phyloP scores from a whole-genome alignment of 768 basidiomycete species.

The Grammothele lineata region DNA sequence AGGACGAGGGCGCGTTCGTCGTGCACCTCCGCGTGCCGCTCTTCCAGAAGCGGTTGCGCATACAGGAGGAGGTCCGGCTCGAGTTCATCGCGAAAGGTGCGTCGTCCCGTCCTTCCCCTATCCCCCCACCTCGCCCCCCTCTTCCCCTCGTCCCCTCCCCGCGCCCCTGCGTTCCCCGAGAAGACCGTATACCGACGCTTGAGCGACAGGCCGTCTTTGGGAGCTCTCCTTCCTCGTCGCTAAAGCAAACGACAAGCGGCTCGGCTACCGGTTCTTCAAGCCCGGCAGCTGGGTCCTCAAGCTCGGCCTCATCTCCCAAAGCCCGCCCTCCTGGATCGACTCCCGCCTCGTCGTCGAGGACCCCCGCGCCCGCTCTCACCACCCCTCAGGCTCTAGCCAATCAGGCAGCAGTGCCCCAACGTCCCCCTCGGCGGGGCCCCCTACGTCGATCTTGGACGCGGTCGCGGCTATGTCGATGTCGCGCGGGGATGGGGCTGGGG shows the following conservation, averaged over 20 bases:
- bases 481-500: neutral
- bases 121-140: no score
- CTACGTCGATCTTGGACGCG: neutral
- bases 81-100: constrained; percentile 48
- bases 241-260: neutral
- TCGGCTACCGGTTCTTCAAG: neutral
- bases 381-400: neutral
- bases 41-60: constrained; percentile 71
- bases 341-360: constrained; percentile 43
- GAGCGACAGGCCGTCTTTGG: constrained; percentile 50
- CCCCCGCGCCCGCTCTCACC: constrained; percentile 15
- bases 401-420: neutral
- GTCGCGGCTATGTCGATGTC: neutral
- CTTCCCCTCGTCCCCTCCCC: neutral
- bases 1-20: constrained; percentile 50
- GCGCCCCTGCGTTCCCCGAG: no score
- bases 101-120: constrained; percentile 1
- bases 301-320: constrained; percentile 48
- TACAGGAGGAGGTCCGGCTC: constrained; percentile 46
- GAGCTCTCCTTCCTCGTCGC: constrained; percentile 37
- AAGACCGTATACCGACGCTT: neutral
- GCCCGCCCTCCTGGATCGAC: constrained; percentile 54
- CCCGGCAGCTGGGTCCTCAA: constrained; percentile 37
- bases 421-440: neutral
- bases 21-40: constrained; percentile 47